phyloP scores from a whole-genome alignment of 2,329 filamentous ascomycete species.

The Laburnicola sp. region DNA sequence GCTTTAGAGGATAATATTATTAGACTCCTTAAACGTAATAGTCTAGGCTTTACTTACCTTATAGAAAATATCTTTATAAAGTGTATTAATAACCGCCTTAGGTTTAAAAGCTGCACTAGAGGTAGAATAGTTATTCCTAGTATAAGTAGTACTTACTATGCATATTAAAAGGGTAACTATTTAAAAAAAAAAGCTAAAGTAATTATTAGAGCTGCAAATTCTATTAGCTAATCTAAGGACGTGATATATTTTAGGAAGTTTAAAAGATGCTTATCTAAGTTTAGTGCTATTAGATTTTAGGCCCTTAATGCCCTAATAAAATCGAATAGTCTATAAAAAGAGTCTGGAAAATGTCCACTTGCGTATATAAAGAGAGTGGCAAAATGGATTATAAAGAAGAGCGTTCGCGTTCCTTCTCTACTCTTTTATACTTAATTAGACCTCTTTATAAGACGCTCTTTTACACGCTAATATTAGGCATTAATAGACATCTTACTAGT shows the following conservation, averaged over 20 bases:
- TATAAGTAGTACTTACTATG: too few species aligned
- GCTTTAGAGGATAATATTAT: slow-evolving; percentile 14
- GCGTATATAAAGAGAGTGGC: slow-evolving; percentile 20
- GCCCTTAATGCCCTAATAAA: slow-evolving; percentile 24
- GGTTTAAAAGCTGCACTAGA: slow-evolving; percentile 4
- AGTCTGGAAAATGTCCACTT: slow-evolving; percentile 18
- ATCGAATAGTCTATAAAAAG: slow-evolving; percentile 19
- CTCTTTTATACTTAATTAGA: slow-evolving; percentile 20
- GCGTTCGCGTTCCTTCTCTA: slow-evolving; percentile 13
- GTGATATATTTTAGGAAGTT: too few species aligned
- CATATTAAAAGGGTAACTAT: too few species aligned
- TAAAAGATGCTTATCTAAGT: slow-evolving; percentile 9
- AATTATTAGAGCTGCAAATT: too few species aligned
- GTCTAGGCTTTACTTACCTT: slow-evolving; percentile 3
- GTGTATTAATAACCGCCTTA: slow-evolving; percentile 10
- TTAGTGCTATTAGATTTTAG: slow-evolving; percentile 21
- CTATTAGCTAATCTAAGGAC: too few species aligned
- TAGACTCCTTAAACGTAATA: slow-evolving; percentile 4
- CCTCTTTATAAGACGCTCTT: slow-evolving; percentile 23
- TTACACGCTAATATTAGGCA: slow-evolving; percentile 19
- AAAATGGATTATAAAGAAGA: slow-evolving; percentile 29
- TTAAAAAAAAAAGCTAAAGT: too few species aligned
- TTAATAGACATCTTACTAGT: slow-evolving; percentile 11
- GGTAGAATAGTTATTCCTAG: too few species aligned
- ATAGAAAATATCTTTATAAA: slow-evolving; percentile 16